These are phyloP conservation scores for Penicillium bialowiezense DNA, from an alignment of 495 filamentous ascomycete species.

Conservation along the genomic window DNA sequence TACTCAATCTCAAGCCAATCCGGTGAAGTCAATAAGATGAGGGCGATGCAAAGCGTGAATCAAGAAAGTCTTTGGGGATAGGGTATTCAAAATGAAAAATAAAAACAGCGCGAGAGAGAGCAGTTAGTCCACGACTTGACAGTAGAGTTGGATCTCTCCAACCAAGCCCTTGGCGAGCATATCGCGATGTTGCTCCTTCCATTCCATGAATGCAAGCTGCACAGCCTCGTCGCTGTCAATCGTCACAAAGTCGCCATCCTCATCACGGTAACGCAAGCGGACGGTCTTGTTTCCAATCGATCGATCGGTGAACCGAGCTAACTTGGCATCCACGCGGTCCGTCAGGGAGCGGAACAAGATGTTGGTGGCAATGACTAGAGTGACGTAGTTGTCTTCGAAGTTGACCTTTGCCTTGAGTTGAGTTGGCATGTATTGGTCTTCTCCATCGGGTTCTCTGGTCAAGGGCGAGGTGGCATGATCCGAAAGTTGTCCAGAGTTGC, in stretches of 20 bases:
- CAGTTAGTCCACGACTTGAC: slow-evolving; percentile 50
- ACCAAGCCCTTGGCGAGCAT: slow-evolving; percentile 62
- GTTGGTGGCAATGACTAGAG: slow-evolving; percentile 86
- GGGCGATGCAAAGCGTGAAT: slow-evolving; percentile 16
- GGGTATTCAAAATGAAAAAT: slow-evolving; percentile 2
- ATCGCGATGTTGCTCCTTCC: slow-evolving; percentile 71
- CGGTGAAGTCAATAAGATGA: too few relatives aligned
- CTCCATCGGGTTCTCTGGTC: slow-evolving; percentile 31
- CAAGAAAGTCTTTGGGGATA: not conserved
- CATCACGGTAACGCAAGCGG: slow-evolving; percentile 85
- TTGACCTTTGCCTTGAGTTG: slow-evolving; percentile 95
- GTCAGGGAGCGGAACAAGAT: slow-evolving; percentile 89
- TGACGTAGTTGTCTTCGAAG: slow-evolving; percentile 78
- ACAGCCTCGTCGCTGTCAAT: slow-evolving; percentile 96
- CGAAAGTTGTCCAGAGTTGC: slow-evolving; percentile 24
- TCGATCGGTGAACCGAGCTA: slow-evolving; percentile 75
- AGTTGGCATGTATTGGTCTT: slow-evolving; percentile 44
- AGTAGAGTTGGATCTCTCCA: slow-evolving; percentile 82
- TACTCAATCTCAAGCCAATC: slow-evolving; percentile 32
- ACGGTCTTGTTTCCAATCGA: slow-evolving; percentile 75
- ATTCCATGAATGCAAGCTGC: slow-evolving; percentile 88
- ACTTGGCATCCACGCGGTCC: slow-evolving; percentile 95
- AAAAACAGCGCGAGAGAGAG: slow-evolving; percentile 7
- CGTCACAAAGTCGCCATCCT: slow-evolving; percentile 87
- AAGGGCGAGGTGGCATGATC: slow-evolving; percentile 41